Percentiles rank a stretch among this genome's conserved stretches.
Evolutionary conservation across 2,329 filamentous ascomycete species (phyloP).

Genomic region (Alternaria tenuissima): DNA sequence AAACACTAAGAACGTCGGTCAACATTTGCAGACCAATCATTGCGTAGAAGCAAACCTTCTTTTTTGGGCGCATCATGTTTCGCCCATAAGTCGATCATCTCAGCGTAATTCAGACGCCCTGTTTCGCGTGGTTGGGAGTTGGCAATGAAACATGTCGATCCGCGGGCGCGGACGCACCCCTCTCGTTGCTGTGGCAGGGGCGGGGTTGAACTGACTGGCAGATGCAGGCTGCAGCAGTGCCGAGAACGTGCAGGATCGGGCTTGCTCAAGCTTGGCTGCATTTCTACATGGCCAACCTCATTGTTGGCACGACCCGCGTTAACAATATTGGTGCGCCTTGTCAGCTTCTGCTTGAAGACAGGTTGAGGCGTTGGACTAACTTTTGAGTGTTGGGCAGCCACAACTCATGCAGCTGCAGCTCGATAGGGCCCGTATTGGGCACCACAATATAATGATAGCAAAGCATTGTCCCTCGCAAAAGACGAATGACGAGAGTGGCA

Average conservation of each 20-base stretch:
- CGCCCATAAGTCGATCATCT: neutral
- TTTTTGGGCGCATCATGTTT: slow-evolving; percentile 12
- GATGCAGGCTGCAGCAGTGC: slow-evolving; percentile 2
- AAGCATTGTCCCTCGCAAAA: slow-evolving; percentile 1
- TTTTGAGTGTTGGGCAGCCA: slow-evolving; percentile 13
- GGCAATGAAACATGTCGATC: slow-evolving; percentile 11
- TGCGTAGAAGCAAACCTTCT: neutral
- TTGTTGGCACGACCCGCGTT: slow-evolving; percentile 5
- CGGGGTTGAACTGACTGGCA: slow-evolving; percentile 2
- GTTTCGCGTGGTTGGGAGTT: slow-evolving; percentile 1
- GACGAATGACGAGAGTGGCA: neutral
- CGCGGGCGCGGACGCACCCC: slow-evolving; percentile 7
- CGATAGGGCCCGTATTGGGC: slow-evolving; percentile 4
- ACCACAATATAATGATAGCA: slow-evolving; percentile 1
- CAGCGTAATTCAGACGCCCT: slow-evolving; percentile 5
- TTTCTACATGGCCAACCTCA: slow-evolving; percentile 5
- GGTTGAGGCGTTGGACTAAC: slow-evolving; percentile 2
- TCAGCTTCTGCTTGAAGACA: slow-evolving; percentile 6
- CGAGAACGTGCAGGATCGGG: slow-evolving; percentile 4
- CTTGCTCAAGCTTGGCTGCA: slow-evolving; percentile 3
- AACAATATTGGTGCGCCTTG: neutral
- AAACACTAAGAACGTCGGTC: neutral
- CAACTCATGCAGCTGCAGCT: slow-evolving; percentile 4
- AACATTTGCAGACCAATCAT: slow-evolving; percentile 2
- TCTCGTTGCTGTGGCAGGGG: slow-evolving; percentile 7